phyloP scores from a whole-genome alignment of 306 rosid genomes.

The Vigna trinervia region DNA sequence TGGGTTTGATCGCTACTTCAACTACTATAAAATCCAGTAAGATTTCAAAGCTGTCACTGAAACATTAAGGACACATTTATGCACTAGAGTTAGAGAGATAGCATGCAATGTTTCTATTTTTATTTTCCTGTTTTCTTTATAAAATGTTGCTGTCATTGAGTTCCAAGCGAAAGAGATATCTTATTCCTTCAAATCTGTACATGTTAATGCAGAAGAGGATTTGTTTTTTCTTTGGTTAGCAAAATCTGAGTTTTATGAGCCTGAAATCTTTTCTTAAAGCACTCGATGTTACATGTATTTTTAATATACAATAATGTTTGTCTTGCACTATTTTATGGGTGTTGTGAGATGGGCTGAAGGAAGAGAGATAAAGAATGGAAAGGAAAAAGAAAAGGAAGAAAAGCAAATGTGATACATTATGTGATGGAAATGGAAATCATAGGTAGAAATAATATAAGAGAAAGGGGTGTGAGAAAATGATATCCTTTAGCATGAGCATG shows the following conservation, averaged over 20 bases:
- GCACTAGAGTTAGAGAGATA: conserved; percentile 22
- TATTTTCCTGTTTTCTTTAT: neutral
- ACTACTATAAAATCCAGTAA: conserved; percentile 98
- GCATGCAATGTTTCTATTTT: neutral
- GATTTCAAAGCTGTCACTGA: conserved; percentile 50
- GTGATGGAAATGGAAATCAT: neutral
- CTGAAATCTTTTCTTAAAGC: neutral
- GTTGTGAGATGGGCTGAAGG: neutral
- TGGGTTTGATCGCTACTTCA: conserved; percentile 97
- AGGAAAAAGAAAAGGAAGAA: neutral
- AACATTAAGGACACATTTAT: conserved; percentile 18
- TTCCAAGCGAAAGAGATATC: neutral
- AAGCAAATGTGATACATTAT: neutral
- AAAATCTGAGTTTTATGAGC: conserved; percentile 9
- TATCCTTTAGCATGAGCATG: neutral
- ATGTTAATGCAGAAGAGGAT: neutral
- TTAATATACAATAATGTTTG: neutral
- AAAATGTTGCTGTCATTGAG: conserved; percentile 22
- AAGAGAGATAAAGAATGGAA: neutral
- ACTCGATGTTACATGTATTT: conserved; percentile 2
- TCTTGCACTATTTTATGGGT: neutral
- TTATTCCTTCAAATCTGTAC: neutral
- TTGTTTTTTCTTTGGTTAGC: neutral
- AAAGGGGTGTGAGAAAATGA: neutral
- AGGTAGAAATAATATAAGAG: neutral